These are phyloP conservation scores for Solanum peruvianum DNA, from an alignment of 257 asterid species.

Conservation along the genomic window DNA sequence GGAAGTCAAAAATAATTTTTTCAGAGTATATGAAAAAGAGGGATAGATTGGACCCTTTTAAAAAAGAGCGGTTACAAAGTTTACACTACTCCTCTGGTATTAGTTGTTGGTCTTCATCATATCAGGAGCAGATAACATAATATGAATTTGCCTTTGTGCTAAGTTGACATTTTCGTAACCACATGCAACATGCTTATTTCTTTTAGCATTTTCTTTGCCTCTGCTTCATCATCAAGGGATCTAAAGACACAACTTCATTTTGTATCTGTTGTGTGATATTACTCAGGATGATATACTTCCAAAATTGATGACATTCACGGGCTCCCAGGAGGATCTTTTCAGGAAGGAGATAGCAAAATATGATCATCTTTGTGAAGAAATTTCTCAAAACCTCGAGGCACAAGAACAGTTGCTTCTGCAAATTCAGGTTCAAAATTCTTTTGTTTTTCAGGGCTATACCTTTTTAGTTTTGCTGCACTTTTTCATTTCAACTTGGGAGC, in stretches of 20 bases:
- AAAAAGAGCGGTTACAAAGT: background rate
- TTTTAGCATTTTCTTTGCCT: background rate
- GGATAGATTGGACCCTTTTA: background rate
- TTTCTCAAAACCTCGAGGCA: slow-evolving; percentile 62
- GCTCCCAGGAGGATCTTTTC: slow-evolving; percentile 91
- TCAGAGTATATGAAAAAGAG: background rate
- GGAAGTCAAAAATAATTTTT: background rate
- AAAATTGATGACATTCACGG: slow-evolving; percentile 77
- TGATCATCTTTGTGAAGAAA: slow-evolving; percentile 70
- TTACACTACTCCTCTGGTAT: background rate
- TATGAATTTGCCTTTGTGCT: background rate
- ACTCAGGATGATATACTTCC: slow-evolving; percentile 92
- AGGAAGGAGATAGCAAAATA: slow-evolving; percentile 91
- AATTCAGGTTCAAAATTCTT: slow-evolving; percentile 51
- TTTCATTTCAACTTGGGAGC: background rate
- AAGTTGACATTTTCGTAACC: background rate
- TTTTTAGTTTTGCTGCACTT: background rate
- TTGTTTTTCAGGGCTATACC: background rate
- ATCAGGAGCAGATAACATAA: background rate
- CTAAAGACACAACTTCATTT: background rate
- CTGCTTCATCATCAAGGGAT: background rate
- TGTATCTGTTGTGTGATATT: background rate
- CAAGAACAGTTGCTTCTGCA: slow-evolving; percentile 82
- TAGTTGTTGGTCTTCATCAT: background rate
- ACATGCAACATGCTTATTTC: background rate